Evolutionary conservation across 495 filamentous ascomycete genomes (phyloP).

Genomic region (Penicillium malachiteum): DNA sequence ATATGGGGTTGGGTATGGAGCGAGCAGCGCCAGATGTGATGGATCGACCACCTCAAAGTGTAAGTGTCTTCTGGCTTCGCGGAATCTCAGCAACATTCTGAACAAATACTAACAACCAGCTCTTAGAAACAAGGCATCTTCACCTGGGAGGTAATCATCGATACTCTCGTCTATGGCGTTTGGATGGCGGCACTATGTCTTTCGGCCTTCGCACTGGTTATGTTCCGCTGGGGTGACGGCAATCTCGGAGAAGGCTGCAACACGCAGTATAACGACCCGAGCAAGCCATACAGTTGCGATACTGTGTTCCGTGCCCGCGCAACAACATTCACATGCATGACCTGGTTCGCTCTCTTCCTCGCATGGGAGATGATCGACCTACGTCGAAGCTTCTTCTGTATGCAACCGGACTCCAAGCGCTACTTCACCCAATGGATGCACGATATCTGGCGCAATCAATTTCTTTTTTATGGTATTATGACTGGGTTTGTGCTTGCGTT

Average conservation of each 20-base stretch:
- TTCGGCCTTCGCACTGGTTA: constrained; percentile 60
- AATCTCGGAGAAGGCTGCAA: constrained; percentile 64
- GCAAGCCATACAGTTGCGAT: constrained; percentile 48
- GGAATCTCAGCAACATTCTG: neutral
- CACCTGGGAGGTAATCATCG: constrained; percentile 64
- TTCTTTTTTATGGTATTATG: constrained; percentile 69
- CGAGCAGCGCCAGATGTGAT: constrained; percentile 65
- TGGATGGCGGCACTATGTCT: constrained; percentile 71
- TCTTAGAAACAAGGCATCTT: constrained; percentile 66
- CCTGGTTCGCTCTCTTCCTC: constrained; percentile 72
- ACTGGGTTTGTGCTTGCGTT: constrained; percentile 70
- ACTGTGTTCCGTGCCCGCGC: constrained; percentile 70
- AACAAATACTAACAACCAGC: constrained; percentile 29
- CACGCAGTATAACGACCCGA: constrained; percentile 44
- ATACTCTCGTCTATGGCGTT: constrained; percentile 67
- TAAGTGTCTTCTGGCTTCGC: constrained; percentile 20
- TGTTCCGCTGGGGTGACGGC: constrained; percentile 67
- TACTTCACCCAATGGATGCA: constrained; percentile 56
- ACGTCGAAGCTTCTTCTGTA: constrained; percentile 66
- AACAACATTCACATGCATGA: constrained; percentile 69
- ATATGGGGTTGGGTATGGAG: constrained; percentile 76
- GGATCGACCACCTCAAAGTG: constrained; percentile 61
- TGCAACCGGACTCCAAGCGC: constrained; percentile 55
- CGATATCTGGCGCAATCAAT: constrained; percentile 69
- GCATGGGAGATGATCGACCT: constrained; percentile 74